Percentiles rank a stretch among this genome's conserved stretches.
Evolutionary conservation across 106 monocot genomes (phyloP).

Genomic region (Allium cepa): DNA sequence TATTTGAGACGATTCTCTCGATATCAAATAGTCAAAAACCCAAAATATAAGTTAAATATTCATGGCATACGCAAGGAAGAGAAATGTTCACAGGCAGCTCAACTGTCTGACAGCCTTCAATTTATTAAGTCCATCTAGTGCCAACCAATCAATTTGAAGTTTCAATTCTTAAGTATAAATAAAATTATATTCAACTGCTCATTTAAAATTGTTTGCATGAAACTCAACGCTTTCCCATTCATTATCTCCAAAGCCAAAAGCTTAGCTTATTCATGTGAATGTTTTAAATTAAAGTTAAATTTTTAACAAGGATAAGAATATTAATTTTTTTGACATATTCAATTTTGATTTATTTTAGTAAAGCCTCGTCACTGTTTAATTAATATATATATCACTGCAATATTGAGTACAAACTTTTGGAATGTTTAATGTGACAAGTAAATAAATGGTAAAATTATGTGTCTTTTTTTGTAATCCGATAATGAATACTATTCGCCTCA

Average conservation of each 20-base stretch:
- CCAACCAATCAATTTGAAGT: slow-evolving; percentile 1
- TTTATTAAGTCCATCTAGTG: too few relatives aligned
- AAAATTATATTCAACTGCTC: not conserved
- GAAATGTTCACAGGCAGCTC: slow-evolving; percentile 8
- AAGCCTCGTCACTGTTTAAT: not conserved
- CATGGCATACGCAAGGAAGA: not conserved
- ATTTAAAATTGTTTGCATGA: slow-evolving; percentile 6
- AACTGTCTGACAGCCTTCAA: slow-evolving; percentile 2
- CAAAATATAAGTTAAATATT: not conserved
- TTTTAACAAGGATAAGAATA: not conserved
- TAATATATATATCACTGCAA: not conserved
- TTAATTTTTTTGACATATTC: not conserved
- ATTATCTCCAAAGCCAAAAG: slow-evolving; percentile 6
- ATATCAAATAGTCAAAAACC: not conserved
- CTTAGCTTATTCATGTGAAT: slow-evolving; percentile 5
- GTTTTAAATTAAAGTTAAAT: not conserved
- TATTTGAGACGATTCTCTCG: not conserved
- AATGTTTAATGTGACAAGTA: too few relatives aligned
- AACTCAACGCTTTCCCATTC: slow-evolving; percentile 5
- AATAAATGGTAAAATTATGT: too few relatives aligned
- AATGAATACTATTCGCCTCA: too few relatives aligned
- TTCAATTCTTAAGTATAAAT: not conserved
- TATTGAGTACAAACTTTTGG: too few relatives aligned
- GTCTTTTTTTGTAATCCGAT: too few relatives aligned
- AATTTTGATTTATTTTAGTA: not conserved